A percentile compares a stretch with the other conserved stretches of the same genome.
These are phyloP conservation scores for Paecilomyces formosus DNA, from an alignment of 2,329 filamentous ascomycete genomes.

Conservation along the genomic window DNA sequence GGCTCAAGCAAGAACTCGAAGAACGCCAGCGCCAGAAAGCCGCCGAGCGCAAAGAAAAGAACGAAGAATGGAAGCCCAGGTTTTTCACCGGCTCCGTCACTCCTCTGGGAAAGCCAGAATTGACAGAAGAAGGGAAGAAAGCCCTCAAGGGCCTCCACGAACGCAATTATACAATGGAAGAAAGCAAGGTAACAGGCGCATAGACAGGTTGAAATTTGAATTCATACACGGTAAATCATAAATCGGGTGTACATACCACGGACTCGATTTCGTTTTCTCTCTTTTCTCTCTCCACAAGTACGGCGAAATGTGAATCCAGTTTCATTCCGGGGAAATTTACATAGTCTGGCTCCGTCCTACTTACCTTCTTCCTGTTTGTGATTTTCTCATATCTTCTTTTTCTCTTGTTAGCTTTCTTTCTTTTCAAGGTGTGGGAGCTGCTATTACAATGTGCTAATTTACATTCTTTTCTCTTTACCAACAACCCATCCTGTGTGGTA, in stretches of 20 bases:
- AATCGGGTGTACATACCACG: not conserved
- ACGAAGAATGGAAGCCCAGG: slow-evolving; percentile 70
- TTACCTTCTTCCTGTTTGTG: too few relatives aligned
- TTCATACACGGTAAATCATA: not conserved
- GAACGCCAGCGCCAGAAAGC: slow-evolving; percentile 82
- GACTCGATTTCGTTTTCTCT: slow-evolving; percentile 5
- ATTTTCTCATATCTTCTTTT: not conserved
- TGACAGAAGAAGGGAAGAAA: slow-evolving; percentile 55
- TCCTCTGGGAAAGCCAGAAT: slow-evolving; percentile 52
- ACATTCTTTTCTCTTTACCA: not conserved
- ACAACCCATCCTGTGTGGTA: not conserved
- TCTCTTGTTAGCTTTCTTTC: not conserved
- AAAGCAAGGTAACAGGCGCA: slow-evolving; percentile 27
- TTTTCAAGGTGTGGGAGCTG: not conserved
- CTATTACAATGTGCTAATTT: not conserved
- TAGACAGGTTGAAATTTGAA: slow-evolving; percentile 11
- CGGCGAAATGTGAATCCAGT: not conserved
- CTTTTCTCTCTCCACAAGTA: not conserved
- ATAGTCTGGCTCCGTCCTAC: not conserved
- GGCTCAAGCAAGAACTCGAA: slow-evolving; percentile 83
- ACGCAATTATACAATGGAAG: slow-evolving; percentile 43
- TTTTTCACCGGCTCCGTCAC: slow-evolving; percentile 69
- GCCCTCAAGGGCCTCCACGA: slow-evolving; percentile 50
- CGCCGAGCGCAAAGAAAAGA: slow-evolving; percentile 64
- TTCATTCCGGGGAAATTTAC: not conserved